Evolutionary conservation across 306 rosid species (phyloP).

Genomic region (Crotalaria pallida): DNA sequence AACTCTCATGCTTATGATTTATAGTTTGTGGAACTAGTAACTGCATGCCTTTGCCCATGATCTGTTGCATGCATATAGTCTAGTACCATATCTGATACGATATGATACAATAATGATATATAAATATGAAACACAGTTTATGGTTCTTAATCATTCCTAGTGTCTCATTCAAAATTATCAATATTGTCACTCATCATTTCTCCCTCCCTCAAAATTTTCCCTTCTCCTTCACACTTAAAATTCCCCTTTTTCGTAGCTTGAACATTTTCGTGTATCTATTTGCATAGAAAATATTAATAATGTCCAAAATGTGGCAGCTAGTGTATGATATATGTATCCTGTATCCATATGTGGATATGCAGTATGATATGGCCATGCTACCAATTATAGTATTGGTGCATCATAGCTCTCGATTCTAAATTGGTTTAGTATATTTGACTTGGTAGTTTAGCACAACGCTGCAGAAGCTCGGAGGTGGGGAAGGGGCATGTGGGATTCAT

Average conservation of each 20-base stretch:
- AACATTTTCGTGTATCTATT: neutral
- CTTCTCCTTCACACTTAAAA: neutral
- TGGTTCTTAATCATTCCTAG: neutral
- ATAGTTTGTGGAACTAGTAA: constrained; percentile 7
- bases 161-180: neutral
- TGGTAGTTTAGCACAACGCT: neutral
- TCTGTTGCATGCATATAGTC: neutral
- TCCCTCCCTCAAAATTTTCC: neutral
- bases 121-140: neutral
- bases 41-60: neutral
- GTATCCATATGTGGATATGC: neutral
- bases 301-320: neutral
- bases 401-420: neutral
- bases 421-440: neutral
- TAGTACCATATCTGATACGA: neutral
- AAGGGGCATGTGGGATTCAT: neutral
- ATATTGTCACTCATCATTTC: neutral
- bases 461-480: neutral
- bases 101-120: neutral
- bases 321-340: neutral
- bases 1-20: constrained; percentile 8
- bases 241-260: neutral
- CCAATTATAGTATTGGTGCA: neutral
- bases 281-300: neutral
- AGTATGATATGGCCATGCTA: neutral